Evolutionary conservation across 2,329 filamentous ascomycete genomes (phyloP).

Genomic region (Cercospora sojina): DNA sequence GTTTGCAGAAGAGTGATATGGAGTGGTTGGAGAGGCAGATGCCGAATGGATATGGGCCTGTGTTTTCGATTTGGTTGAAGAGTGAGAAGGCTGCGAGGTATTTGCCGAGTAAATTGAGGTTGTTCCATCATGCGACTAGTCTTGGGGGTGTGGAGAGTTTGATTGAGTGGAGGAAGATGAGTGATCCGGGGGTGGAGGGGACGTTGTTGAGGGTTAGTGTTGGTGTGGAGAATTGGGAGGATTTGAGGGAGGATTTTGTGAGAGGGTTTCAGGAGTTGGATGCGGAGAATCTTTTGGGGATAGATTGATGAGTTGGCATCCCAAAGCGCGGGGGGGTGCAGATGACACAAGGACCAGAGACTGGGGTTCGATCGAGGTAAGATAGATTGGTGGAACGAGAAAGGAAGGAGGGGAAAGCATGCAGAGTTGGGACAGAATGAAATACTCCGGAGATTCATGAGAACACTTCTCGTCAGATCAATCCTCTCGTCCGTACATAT

Average conservation of each 20-base stretch:
- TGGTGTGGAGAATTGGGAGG: constrained; percentile 83
- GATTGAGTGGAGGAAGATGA: constrained; percentile 95
- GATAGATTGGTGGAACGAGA: not conserved
- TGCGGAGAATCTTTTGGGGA: constrained; percentile 16
- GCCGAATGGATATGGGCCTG: constrained; percentile 85
- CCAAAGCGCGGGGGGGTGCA: no score
- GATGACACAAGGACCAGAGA: not conserved
- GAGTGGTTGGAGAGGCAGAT: constrained; percentile 81
- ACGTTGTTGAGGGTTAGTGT: constrained; percentile 77
- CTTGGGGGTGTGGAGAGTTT: constrained; percentile 91
- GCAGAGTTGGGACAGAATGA: no score
- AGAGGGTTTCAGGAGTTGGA: constrained; percentile 62
- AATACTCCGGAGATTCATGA: no score
- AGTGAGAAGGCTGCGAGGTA: constrained; percentile 60
- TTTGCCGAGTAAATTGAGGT: constrained; percentile 72
- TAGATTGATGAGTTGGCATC: not conserved
- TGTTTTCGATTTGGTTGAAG: constrained; percentile 73
- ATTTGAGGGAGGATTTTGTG: constrained; percentile 73
- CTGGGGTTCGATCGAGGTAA: not conserved
- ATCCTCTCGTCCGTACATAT: no score
- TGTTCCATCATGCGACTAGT: constrained; percentile 95
- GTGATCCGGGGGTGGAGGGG: constrained; percentile 69
- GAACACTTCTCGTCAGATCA: no score
- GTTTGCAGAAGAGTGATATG: constrained; percentile 67
- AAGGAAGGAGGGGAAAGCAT: not conserved